phyloP scores from a whole-genome alignment of 2,329 filamentous ascomycete species.

The Fragosphaeria purpurea region DNA sequence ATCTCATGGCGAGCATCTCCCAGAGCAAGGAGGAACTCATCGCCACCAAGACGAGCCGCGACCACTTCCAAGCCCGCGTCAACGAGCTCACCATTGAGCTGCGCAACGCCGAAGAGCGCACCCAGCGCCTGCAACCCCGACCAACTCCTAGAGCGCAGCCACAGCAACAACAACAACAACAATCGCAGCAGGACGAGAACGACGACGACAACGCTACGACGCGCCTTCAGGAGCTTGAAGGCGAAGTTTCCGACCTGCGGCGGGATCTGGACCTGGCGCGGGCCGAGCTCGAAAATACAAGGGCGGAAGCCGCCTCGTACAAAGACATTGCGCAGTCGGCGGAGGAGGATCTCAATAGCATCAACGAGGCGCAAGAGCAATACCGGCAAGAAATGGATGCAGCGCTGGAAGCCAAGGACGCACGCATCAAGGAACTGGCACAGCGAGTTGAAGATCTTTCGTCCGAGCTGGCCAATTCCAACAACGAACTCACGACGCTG shows the following conservation, averaged over 20 bases:
- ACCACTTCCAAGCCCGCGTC: slow-evolving; percentile 80
- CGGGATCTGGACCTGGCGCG: slow-evolving; percentile 75
- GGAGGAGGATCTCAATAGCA: slow-evolving; percentile 75
- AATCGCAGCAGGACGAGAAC: slow-evolving; percentile 31
- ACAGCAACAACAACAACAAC: slow-evolving; percentile 32
- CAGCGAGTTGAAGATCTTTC: slow-evolving; percentile 77
- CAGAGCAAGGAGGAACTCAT: slow-evolving; percentile 80
- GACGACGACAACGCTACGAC: slow-evolving; percentile 34
- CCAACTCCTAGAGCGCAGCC: slow-evolving; percentile 51
- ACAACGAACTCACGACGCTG: slow-evolving; percentile 69
- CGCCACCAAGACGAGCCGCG: slow-evolving; percentile 73
- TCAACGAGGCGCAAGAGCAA: slow-evolving; percentile 72
- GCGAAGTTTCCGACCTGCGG: slow-evolving; percentile 78
- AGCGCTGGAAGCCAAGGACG: slow-evolving; percentile 66
- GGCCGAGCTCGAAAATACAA: slow-evolving; percentile 70
- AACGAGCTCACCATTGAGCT: slow-evolving; percentile 84
- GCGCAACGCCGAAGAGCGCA: slow-evolving; percentile 78
- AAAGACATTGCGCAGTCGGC: slow-evolving; percentile 76
- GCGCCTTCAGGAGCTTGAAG: slow-evolving; percentile 67
- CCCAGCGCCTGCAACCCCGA: slow-evolving; percentile 70
- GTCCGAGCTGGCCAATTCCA: slow-evolving; percentile 69
- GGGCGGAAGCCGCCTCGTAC: slow-evolving; percentile 76
- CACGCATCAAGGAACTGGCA: slow-evolving; percentile 69
- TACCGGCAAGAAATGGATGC: slow-evolving; percentile 80
- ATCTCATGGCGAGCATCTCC: slow-evolving; percentile 70